A percentile compares a stretch with the other conserved stretches of the same genome.
Evolutionary conservation across 169 alveolate species (phyloP).

Genomic region (Cytauxzoon felis): DNA sequence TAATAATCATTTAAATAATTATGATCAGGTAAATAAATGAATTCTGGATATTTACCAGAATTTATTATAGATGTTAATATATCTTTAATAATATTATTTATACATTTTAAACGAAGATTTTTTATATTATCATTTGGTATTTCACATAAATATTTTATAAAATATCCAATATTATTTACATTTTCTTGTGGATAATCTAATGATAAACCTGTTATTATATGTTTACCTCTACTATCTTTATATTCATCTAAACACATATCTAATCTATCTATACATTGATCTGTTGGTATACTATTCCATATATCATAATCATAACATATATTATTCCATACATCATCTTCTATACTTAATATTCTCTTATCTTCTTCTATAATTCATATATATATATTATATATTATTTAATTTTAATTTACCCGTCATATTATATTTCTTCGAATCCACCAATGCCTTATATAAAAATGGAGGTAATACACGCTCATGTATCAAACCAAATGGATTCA

Average conservation of each 20-base stretch:
- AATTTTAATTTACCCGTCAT: background rate
- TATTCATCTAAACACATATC: background rate
- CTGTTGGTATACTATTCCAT: constrained; percentile 2
- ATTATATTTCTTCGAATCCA: background rate
- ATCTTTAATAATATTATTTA: constrained; percentile 7
- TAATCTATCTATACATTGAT: background rate
- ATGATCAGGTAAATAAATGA: constrained; percentile 1
- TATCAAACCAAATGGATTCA: background rate
- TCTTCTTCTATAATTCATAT: background rate
- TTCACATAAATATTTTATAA: background rate
- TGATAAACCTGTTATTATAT: constrained; percentile 15
- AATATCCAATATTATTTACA: background rate
- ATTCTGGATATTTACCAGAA: background rate
- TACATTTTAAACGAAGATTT: background rate
- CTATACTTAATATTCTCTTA: background rate
- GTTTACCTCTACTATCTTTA: background rate
- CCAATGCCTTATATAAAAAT: constrained; percentile 2
- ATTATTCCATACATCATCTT: constrained; percentile 5
- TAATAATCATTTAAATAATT: constrained; percentile 5
- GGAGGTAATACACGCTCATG: constrained; percentile 35
- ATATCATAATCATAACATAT: constrained; percentile 8
- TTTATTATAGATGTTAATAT: background rate
- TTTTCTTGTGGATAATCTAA: constrained; percentile 12
- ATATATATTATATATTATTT: background rate
- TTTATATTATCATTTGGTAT: background rate